A percentile compares a stretch with the other conserved stretches of the same genome.
phyloP scores from a whole-genome alignment of 345 rosid species.

The Aegle marmelos region DNA sequence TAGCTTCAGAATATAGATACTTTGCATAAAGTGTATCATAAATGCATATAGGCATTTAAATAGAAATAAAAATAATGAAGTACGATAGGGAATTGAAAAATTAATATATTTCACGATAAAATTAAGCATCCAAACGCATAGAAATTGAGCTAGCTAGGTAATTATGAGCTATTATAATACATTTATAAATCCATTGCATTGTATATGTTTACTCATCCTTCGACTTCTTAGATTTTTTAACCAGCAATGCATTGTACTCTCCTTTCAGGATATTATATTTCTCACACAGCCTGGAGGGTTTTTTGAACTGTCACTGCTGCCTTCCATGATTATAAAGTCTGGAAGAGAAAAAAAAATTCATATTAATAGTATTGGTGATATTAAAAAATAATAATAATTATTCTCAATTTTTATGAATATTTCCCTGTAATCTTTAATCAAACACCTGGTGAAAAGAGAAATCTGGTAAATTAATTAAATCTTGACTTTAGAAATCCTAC shows the following conservation, averaged over 20 bases:
- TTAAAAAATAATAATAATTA: too few relatives aligned
- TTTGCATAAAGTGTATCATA: too few relatives aligned
- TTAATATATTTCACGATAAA: too few relatives aligned
- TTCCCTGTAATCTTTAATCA: not conserved
- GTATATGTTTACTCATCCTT: not conserved
- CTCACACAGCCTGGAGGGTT: constrained; percentile 10
- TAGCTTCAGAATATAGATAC: too few relatives aligned
- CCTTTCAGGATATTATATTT: constrained; percentile 33
- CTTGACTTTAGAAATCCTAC: not conserved
- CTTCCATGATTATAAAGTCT: not conserved
- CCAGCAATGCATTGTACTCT: constrained; percentile 35
- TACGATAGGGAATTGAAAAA: too few relatives aligned
- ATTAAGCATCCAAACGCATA: not conserved
- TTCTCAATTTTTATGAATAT: too few relatives aligned
- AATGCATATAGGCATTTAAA: too few relatives aligned
- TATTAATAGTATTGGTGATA: too few relatives aligned
- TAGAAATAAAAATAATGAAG: too few relatives aligned
- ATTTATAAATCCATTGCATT: too few relatives aligned
- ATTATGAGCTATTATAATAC: too few relatives aligned
- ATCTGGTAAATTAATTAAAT: not conserved
- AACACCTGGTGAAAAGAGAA: not conserved
- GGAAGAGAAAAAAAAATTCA: not conserved
- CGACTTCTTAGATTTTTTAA: constrained; percentile 16
- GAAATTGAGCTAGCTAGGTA: too few relatives aligned
- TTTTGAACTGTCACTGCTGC: not conserved